Conservation (phyloP, 345 rosid genomes). For the Murraya koenigii region DNA sequence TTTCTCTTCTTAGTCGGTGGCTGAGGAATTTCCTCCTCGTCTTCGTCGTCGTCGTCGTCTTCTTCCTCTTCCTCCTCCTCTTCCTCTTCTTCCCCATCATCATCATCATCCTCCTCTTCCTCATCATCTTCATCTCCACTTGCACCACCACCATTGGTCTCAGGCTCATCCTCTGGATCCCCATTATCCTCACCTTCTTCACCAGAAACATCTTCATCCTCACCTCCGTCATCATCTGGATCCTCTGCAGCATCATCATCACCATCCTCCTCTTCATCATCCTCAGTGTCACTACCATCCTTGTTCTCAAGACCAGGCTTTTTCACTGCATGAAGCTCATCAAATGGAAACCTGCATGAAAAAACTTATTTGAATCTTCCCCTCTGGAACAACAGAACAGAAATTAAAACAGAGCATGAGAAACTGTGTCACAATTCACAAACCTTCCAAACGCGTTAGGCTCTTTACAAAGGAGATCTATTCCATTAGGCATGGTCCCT, state of each 20-base stretch:
- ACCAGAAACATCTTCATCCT: conserved; percentile 39
- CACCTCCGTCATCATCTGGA: conserved; percentile 39
- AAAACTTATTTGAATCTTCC: background rate
- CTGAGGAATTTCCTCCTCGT: conserved; percentile 40
- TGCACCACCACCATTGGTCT: conserved; percentile 38
- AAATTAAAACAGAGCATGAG: conserved; percentile 5
- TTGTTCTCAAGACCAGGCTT: conserved; percentile 41
- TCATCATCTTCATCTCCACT: conserved; percentile 48
- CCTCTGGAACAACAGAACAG: conserved; percentile 1
- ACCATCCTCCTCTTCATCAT: conserved; percentile 44
- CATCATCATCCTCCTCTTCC: conserved; percentile 28
- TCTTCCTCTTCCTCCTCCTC: conserved; percentile 35
- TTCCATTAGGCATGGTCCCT: conserved; percentile 29
- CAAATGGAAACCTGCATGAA: conserved; percentile 44
- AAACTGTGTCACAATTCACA: conserved; percentile 20
- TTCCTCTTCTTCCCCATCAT: conserved; percentile 14
- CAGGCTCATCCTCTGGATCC: conserved; percentile 49
- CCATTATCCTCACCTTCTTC: conserved; percentile 37
- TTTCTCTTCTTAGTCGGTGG: conserved; percentile 65
- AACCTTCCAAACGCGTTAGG: conserved; percentile 34
- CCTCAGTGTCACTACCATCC: conserved; percentile 53
- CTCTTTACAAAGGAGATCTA: conserved; percentile 21
- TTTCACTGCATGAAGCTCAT: conserved; percentile 30
- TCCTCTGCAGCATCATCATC: conserved; percentile 35
- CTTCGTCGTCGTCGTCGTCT: conserved; percentile 39